Conservation (phyloP, 148 eudicot genomes). For the Camellia lanceoleosa region DNA sequence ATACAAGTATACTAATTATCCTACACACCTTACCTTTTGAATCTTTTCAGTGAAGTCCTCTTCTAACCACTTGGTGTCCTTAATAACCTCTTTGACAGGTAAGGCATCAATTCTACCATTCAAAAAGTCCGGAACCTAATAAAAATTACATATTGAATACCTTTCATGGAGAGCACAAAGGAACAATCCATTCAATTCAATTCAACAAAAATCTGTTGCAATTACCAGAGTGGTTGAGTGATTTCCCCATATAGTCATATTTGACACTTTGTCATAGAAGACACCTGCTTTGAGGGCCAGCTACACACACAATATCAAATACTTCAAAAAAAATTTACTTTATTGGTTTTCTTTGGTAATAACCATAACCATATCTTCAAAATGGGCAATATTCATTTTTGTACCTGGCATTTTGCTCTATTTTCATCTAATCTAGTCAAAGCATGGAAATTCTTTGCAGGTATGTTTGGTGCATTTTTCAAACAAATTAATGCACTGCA, state of each 20-base stretch:
- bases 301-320: constrained; percentile 38
- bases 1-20: background rate
- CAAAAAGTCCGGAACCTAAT: constrained; percentile 89
- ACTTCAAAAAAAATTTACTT: background rate
- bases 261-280: constrained; percentile 94
- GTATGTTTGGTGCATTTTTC: constrained; percentile 97
- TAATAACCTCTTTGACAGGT: constrained; percentile 84
- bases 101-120: constrained; percentile 84
- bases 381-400: background rate
- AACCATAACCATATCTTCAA: background rate
- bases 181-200: background rate
- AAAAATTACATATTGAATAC: background rate
- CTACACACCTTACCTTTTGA: constrained; percentile 55
- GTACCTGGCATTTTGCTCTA: constrained; percentile 98
- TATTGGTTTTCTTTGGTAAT: background rate
- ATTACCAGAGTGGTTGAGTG: constrained; percentile 98
- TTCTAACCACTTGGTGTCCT: constrained; percentile 86
- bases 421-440: constrained; percentile 95
- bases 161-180: background rate
- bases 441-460: constrained; percentile 95
- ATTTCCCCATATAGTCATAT: constrained; percentile 98
- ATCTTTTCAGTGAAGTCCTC: constrained; percentile 82
- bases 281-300: constrained; percentile 96
- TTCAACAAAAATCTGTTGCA: constrained; percentile 3
- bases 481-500: constrained; percentile 94